These are phyloP conservation scores for cucumber (Cucumis sativus) DNA, from an alignment of 306 rosid genomes.

Conservation along the genomic window Cucumber_9930_V3 NC_026657.2:37528001-37528500, in stretches of 20 bases:
- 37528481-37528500: slow-evolving; percentile 84
- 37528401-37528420: slow-evolving; percentile 94
- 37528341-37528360: slow-evolving; percentile 76
- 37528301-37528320: slow-evolving; percentile 60
- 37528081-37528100: slow-evolving; percentile 87
- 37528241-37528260: slow-evolving; percentile 66
- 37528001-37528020: slow-evolving; percentile 68
- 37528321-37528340: slow-evolving; percentile 86
- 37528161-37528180: slow-evolving; percentile 78
- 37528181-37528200: slow-evolving; percentile 76
- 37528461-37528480: slow-evolving; percentile 46
- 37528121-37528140: slow-evolving; percentile 64
- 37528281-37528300: slow-evolving; percentile 92
- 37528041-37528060: slow-evolving; percentile 71
- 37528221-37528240: slow-evolving; percentile 51
- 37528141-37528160: slow-evolving; percentile 92
- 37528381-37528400: slow-evolving; percentile 66
- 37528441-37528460: slow-evolving; percentile 83
- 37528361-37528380: slow-evolving; percentile 80
- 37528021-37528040: slow-evolving; percentile 62
- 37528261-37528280: slow-evolving; percentile 91
- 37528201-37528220: slow-evolving; percentile 42
- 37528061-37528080: slow-evolving; percentile 62
- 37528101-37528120: slow-evolving; percentile 84
- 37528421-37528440: slow-evolving; percentile 85